Percentiles rank a stretch among this genome's conserved stretches.
Conservation (phyloP, 1,284 basidiomycete genomes). For the Microbotryomycetes sp. region DNA sequence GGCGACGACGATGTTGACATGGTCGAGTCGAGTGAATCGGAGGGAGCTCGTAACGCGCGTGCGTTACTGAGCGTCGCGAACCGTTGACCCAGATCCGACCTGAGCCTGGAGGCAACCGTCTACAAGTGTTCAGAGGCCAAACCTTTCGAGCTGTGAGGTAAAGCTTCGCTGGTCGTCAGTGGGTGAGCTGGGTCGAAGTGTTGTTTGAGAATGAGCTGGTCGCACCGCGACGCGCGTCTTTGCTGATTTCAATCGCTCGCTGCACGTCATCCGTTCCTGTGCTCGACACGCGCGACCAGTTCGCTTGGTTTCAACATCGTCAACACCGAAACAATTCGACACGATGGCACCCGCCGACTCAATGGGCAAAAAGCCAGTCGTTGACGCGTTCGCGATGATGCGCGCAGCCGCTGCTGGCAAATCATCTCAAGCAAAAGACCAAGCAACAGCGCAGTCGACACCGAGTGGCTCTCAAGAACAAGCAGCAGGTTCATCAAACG, state of each 20-base stretch:
- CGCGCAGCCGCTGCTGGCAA: constrained; percentile 6
- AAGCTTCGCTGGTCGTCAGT: background rate
- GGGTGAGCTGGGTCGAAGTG: background rate
- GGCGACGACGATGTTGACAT: background rate
- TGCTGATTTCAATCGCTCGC: too few relatives aligned
- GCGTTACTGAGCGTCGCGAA: too few relatives aligned
- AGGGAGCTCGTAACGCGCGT: background rate
- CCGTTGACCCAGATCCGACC: too few relatives aligned
- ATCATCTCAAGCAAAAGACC: background rate
- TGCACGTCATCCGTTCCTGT: background rate
- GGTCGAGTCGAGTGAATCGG: background rate
- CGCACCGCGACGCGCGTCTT: too few relatives aligned
- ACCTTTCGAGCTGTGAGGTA: too few relatives aligned
- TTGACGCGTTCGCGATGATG: constrained; percentile 31
- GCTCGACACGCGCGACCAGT: background rate
- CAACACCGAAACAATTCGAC: too few relatives aligned
- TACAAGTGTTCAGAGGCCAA: too few relatives aligned
- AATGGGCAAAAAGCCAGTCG: background rate
- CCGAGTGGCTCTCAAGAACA: background rate
- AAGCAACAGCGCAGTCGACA: background rate
- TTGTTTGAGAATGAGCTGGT: background rate
- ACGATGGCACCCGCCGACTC: background rate
- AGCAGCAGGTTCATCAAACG: background rate
- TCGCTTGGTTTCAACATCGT: background rate
- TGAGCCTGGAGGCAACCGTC: too few relatives aligned